Evolutionary conservation across 306 rosid genomes (phyloP).

Genomic region (Vigna nakashimae): DNA sequence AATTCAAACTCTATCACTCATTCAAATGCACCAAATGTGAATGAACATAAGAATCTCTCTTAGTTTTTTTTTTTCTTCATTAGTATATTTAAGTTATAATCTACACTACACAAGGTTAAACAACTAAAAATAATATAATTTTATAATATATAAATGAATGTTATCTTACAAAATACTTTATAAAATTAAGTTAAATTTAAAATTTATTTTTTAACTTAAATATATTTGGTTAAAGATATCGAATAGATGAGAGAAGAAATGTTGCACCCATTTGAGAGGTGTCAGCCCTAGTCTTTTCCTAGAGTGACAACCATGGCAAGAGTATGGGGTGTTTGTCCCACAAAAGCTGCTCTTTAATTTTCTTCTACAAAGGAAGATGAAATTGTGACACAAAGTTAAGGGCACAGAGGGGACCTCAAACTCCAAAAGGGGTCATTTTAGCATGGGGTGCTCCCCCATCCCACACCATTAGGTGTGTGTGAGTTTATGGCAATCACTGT

Average conservation of each 20-base stretch:
- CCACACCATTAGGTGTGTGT: conserved; percentile 56
- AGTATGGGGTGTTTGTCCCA: conserved; percentile 58
- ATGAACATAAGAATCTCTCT: conserved; percentile 6
- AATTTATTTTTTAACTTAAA: too few relatives aligned
- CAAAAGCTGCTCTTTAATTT: conserved; percentile 25
- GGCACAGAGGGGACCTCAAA: conserved; percentile 57
- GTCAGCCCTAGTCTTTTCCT: conserved; percentile 28
- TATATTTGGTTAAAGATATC: too few relatives aligned
- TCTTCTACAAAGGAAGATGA: conserved; percentile 22
- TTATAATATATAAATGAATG: too few relatives aligned
- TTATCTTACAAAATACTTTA: too few relatives aligned
- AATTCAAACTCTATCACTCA: conserved; percentile 16
- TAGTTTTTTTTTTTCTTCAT: too few relatives aligned
- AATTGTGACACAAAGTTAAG: conserved; percentile 47
- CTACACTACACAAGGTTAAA: too few relatives aligned
- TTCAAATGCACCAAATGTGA: conserved; percentile 15
- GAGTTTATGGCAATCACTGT: conserved; percentile 45
- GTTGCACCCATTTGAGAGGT: conserved; percentile 29
- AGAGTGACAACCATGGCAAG: conserved; percentile 22
- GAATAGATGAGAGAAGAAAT: neutral
- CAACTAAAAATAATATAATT: too few relatives aligned
- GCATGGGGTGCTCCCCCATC: conserved; percentile 77
- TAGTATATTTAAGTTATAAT: too few relatives aligned
- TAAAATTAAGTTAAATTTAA: too few relatives aligned
- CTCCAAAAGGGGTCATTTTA: conserved; percentile 53